Percentiles rank a stretch among this genome's conserved stretches.
phyloP scores from a whole-genome alignment of 2,329 filamentous ascomycete species.

The Fusarium coicis region DNA sequence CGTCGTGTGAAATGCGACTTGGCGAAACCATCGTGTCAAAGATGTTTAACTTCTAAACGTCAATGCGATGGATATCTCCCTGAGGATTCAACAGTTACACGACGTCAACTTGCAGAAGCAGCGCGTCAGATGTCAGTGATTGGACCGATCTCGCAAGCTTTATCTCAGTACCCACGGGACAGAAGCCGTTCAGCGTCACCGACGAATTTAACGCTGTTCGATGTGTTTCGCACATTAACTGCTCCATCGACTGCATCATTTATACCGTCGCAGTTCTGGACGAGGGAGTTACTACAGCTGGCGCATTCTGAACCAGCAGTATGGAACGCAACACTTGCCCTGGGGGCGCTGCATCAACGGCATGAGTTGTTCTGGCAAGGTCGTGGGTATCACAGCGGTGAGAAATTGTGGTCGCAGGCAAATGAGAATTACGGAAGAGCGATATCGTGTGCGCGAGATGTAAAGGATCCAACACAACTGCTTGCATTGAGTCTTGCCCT shows the following conservation, averaged over 20 bases:
- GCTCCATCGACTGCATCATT: slow-evolving; percentile 43
- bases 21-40: slow-evolving; percentile 45
- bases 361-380: slow-evolving; percentile 33
- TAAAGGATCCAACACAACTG: slow-evolving; percentile 43
- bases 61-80: slow-evolving; percentile 50
- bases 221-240: slow-evolving; percentile 50
- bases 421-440: slow-evolving; percentile 43
- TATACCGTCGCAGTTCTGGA: slow-evolving; percentile 49
- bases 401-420: slow-evolving; percentile 35
- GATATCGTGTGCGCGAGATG: slow-evolving; percentile 42
- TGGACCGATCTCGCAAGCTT: slow-evolving; percentile 44
- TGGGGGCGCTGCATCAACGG: slow-evolving; percentile 50
- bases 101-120: slow-evolving; percentile 46
- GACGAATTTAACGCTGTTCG: slow-evolving; percentile 43
- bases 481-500: slow-evolving; percentile 49
- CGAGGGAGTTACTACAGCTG: slow-evolving; percentile 46
- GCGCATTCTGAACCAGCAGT: slow-evolving; percentile 50
- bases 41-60: slow-evolving; percentile 42
- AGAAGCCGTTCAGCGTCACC: slow-evolving; percentile 9
- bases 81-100: slow-evolving; percentile 39
- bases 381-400: background rate
- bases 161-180: slow-evolving; percentile 33
- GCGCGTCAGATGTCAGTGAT: slow-evolving; percentile 44
- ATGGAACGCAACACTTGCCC: slow-evolving; percentile 50
- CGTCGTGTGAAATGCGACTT: slow-evolving; percentile 53